Conservation (phyloP, 2,329 filamentous ascomycete species). For the Cercospora brassicicola region DNA sequence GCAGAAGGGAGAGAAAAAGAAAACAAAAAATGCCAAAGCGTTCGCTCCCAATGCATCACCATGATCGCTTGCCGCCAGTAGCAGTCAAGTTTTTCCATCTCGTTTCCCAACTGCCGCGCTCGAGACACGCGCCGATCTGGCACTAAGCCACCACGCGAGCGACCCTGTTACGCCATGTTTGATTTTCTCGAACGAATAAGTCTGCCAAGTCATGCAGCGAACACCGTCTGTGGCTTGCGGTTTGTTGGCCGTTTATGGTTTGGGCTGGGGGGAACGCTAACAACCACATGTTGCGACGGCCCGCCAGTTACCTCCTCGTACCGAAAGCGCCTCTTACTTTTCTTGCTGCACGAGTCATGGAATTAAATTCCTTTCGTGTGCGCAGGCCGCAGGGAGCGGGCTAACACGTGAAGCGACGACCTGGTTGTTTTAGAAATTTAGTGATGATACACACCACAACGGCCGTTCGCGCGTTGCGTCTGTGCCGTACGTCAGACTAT, state of each 20-base stretch:
- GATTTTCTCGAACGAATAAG: not conserved
- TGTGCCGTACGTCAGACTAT: not conserved
- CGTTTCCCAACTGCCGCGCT: not conserved
- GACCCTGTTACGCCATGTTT: not conserved
- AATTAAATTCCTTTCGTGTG: not conserved
- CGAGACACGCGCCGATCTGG: not conserved
- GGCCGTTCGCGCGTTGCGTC: not conserved
- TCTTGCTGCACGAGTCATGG: not conserved
- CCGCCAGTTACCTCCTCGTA: not conserved
- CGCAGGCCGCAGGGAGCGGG: not conserved
- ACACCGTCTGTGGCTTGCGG: not conserved
- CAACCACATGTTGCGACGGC: not conserved
- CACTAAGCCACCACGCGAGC: not conserved
- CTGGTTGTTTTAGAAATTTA: not conserved
- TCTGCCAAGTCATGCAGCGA: not conserved
- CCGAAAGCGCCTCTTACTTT: not conserved
- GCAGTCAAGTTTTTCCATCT: not conserved
- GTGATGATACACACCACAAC: not conserved
- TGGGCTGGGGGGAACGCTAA: not conserved
- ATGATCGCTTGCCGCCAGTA: not conserved
- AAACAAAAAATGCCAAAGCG: not conserved
- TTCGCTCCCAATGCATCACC: not conserved
- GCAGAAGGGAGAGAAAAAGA: not conserved
- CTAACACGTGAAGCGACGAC: not conserved
- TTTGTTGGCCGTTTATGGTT: not conserved